Conservation (phyloP, 768 basidiomycete genomes). For the Pleurotus platypus region DNA sequence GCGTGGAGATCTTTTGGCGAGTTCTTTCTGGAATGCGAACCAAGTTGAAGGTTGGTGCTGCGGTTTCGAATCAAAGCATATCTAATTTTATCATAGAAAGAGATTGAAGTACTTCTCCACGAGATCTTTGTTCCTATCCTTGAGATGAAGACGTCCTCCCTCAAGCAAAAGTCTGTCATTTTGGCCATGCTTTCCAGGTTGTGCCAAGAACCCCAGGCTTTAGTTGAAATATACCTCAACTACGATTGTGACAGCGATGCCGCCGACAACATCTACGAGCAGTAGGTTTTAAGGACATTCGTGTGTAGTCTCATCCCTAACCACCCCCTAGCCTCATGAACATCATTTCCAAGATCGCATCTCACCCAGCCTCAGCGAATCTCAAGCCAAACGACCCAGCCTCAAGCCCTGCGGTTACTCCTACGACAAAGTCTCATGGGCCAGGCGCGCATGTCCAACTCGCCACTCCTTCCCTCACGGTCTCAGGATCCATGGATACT, state of each 20-base stretch:
- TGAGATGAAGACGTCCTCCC: conserved; percentile 94
- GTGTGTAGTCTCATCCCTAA: conserved; percentile 1
- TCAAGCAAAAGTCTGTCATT: conserved; percentile 93
- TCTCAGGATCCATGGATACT: conserved; percentile 66
- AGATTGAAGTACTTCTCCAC: conserved; percentile 96
- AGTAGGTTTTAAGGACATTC: conserved; percentile 42
- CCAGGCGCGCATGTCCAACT: conserved; percentile 48
- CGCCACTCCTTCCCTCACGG: conserved; percentile 59
- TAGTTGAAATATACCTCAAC: conserved; percentile 98
- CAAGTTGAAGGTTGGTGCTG: conserved; percentile 77
- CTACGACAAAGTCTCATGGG: conserved; percentile 42
- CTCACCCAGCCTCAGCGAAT: conserved; percentile 42
- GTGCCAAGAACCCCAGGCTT: conserved; percentile 94
- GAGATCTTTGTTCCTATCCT: conserved; percentile 98
- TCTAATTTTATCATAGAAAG: conserved; percentile 64
- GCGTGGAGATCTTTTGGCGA: conserved; percentile 98
- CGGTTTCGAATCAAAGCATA: background rate
- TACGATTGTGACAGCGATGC: conserved; percentile 98
- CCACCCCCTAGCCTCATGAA: conserved; percentile 71
- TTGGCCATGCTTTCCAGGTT: conserved; percentile 83
- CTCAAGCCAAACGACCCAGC: conserved; percentile 55
- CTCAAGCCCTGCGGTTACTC: conserved; percentile 55
- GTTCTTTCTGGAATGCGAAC: conserved; percentile 92
- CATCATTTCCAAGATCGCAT: conserved; percentile 90
- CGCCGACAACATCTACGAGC: conserved; percentile 95